These are phyloP conservation scores for Hysterium pulicare DNA, from an alignment of 2,329 filamentous ascomycete genomes.

Conservation along the genomic window DNA sequence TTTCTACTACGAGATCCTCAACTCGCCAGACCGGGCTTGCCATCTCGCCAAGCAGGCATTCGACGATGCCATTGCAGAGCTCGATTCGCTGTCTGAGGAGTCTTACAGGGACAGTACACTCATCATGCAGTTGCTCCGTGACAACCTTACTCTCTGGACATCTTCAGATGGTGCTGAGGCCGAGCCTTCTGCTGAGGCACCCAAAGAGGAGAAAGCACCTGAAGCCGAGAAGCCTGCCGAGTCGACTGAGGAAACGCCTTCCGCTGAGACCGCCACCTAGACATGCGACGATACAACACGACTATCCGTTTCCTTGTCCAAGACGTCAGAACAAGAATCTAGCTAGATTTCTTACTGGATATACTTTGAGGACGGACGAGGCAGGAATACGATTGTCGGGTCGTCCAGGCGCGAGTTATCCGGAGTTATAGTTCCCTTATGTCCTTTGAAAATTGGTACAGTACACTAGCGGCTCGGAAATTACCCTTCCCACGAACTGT, in stretches of 20 bases:
- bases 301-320: slow-evolving; percentile 30
- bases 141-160: slow-evolving; percentile 98
- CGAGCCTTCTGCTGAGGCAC: slow-evolving; percentile 57
- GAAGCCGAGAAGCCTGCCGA: slow-evolving; percentile 52
- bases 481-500: slow-evolving; percentile 36
- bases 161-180: slow-evolving; percentile 84
- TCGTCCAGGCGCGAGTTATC: slow-evolving; percentile 34
- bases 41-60: slow-evolving; percentile 99
- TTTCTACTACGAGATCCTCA: slow-evolving; percentile 99
- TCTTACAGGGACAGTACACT: slow-evolving; percentile 98
- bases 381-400: slow-evolving; percentile 17
- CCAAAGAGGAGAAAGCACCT: slow-evolving; percentile 57
- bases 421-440: slow-evolving; percentile 36
- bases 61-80: slow-evolving; percentile 97
- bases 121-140: slow-evolving; percentile 98
- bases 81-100: slow-evolving; percentile 95
- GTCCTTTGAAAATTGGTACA: slow-evolving; percentile 41
- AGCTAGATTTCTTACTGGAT: slow-evolving; percentile 18
- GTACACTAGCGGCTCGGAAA: slow-evolving; percentile 38
- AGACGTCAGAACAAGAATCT: slow-evolving; percentile 23
- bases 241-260: slow-evolving; percentile 21
- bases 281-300: slow-evolving; percentile 24
- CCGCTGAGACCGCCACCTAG: slow-evolving; percentile 34
- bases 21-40: slow-evolving; percentile 96
- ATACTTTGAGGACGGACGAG: slow-evolving; percentile 1